Evolutionary conservation across 805 yeast genomes (phyloP).

Genomic region (Candida ovalis): DNA sequence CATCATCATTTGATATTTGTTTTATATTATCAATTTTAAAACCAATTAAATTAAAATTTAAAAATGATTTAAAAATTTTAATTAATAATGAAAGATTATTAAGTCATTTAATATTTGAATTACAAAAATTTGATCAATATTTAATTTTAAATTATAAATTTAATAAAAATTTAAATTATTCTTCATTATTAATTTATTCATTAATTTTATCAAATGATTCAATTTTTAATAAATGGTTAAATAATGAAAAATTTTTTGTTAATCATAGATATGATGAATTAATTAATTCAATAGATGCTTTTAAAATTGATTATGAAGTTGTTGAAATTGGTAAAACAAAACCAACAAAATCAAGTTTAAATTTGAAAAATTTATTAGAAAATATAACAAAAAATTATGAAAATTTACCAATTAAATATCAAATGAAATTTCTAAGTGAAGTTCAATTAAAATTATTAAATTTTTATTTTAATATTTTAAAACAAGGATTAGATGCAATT

Average conservation of each 20-base stretch:
- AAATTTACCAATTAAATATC: slow-evolving; percentile 48
- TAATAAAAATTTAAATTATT: slow-evolving; percentile 24
- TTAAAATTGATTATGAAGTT: slow-evolving; percentile 56
- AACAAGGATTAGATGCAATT: slow-evolving; percentile 39
- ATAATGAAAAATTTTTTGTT: slow-evolving; percentile 50
- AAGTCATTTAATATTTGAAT: slow-evolving; percentile 56
- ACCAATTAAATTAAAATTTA: slow-evolving; percentile 43
- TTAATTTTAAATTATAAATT: slow-evolving; percentile 38
- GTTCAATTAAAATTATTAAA: slow-evolving; percentile 58
- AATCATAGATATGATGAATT: slow-evolving; percentile 50
- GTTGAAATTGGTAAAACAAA: slow-evolving; percentile 39
- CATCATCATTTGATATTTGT: slow-evolving; percentile 27
- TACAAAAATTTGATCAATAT: slow-evolving; percentile 53
- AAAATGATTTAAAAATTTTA: slow-evolving; percentile 20
- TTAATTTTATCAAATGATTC: slow-evolving; percentile 24
- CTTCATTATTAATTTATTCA: slow-evolving; percentile 25
- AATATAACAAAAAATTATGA: slow-evolving; percentile 53
- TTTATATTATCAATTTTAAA: slow-evolving; percentile 45
- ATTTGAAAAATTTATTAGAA: slow-evolving; percentile 53
- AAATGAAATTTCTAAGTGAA: slow-evolving; percentile 51
- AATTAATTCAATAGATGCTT: slow-evolving; percentile 43
- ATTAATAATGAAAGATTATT: slow-evolving; percentile 41
- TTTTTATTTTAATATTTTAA: slow-evolving; percentile 42
- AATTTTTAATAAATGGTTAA: slow-evolving; percentile 46
- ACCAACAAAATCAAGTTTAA: slow-evolving; percentile 63